Conservation (phyloP, 108 stramenopile species). For the Conticribra guillardii region DNA sequence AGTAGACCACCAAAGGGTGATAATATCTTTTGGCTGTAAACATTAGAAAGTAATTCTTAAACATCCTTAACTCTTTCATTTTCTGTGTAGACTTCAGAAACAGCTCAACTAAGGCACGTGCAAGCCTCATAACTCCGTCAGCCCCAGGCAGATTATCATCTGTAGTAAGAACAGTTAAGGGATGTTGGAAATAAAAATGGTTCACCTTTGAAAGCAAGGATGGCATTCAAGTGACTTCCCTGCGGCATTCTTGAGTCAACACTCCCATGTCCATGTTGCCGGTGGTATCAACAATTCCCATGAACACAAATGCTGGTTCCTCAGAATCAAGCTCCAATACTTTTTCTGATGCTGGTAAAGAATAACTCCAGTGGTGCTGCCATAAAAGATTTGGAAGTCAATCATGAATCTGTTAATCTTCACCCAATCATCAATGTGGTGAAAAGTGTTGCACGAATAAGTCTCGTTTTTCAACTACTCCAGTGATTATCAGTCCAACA, state of each 20-base stretch:
- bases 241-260: neutral
- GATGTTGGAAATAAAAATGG: neutral
- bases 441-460: neutral
- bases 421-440: slow-evolving; percentile 2
- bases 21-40: neutral
- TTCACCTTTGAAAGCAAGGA: neutral
- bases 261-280: slow-evolving; percentile 9
- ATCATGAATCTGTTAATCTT: neutral
- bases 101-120: neutral
- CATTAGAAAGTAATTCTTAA: neutral
- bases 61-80: neutral
- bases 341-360: neutral
- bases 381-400: slow-evolving; percentile 3
- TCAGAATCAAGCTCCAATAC: neutral
- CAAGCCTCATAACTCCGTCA: neutral
- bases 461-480: neutral
- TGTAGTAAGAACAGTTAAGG: neutral
- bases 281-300: slow-evolving; percentile 3
- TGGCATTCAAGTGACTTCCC: slow-evolving; percentile 5
- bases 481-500: neutral
- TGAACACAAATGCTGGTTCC: neutral
- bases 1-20: slow-evolving; percentile 8
- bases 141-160: neutral
- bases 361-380: neutral
- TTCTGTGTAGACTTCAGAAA: neutral